phyloP scores from a whole-genome alignment of 352 stramenopile species.

The Pythium sukuiense region DNA sequence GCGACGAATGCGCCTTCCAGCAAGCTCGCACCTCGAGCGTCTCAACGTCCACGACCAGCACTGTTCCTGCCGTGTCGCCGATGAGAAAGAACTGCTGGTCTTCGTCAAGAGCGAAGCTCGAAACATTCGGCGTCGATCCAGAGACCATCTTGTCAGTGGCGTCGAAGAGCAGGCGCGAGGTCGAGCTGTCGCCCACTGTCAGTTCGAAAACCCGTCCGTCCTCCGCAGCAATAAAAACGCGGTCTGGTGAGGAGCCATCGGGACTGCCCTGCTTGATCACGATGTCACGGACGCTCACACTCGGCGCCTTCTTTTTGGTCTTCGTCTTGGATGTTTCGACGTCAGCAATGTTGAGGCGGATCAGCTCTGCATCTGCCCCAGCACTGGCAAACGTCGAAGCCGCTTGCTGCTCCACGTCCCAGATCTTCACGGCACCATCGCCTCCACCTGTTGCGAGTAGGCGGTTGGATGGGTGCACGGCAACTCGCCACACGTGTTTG shows the following conservation, averaged over 20 bases:
- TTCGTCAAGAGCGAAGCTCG: conserved; percentile 30
- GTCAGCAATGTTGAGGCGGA: conserved; percentile 11
- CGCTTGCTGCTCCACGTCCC: conserved; percentile 61
- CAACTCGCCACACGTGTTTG: conserved; percentile 77
- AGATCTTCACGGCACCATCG: conserved; percentile 82
- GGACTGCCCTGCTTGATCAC: conserved; percentile 7
- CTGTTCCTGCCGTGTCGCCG: conserved; percentile 49
- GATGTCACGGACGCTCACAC: conserved; percentile 29
- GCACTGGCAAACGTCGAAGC: conserved; percentile 36
- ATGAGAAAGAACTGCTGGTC: conserved; percentile 47
- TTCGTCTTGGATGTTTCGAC: conserved; percentile 2
- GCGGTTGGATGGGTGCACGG: conserved; percentile 46
- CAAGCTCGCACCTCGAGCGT: conserved; percentile 31
- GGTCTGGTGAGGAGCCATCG: conserved; percentile 5
- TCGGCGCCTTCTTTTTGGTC: conserved; percentile 25
- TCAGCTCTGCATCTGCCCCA: conserved; percentile 9
- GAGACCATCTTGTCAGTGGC: conserved; percentile 14
- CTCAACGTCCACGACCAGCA: conserved; percentile 49
- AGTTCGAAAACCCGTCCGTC: conserved; percentile 57
- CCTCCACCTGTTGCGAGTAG: conserved; percentile 69
- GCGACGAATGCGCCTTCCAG: conserved; percentile 55
- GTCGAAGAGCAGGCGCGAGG: conserved; percentile 11
- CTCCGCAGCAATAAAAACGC: conserved; percentile 64
- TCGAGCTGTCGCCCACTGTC: conserved; percentile 22
- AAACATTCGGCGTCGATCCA: conserved; percentile 20